phyloP scores from a whole-genome alignment of 1,139 yeast species.

The Saccharomycopsis hybrid region DNA sequence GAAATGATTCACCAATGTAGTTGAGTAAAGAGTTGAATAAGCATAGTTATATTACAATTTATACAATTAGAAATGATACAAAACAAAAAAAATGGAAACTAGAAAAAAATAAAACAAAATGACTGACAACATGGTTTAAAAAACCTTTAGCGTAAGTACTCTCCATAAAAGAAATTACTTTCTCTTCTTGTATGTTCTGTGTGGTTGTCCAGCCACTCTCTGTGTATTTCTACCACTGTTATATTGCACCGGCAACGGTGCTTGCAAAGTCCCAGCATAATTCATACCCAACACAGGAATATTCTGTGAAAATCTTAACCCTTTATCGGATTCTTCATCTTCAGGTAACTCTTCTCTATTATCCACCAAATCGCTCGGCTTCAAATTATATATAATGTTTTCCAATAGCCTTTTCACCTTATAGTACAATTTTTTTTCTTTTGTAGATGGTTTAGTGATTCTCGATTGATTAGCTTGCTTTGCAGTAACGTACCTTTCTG shows the following conservation, averaged over 20 bases:
- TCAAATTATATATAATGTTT: conserved; percentile 30
- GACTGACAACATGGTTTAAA: no score
- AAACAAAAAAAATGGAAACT: no score
- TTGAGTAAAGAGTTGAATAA: no score
- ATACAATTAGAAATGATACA: no score
- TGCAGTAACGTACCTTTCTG: conserved; percentile 16
- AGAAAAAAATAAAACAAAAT: no score
- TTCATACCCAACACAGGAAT: conserved; percentile 70
- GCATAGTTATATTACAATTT: no score
- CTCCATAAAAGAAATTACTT: no score
- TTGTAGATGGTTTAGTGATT: conserved; percentile 33
- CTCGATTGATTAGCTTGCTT: conserved; percentile 40
- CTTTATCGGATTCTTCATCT: conserved; percentile 20
- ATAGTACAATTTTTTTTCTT: conserved; percentile 45
- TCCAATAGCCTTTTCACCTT: conserved; percentile 45
- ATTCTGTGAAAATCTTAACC: conserved; percentile 34
- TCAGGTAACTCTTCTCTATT: neutral
- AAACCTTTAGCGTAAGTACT: no score
- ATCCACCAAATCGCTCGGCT: conserved; percentile 19
- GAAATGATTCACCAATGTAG: no score
- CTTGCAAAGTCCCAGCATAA: conserved; percentile 67
- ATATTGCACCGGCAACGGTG: conserved; percentile 18
- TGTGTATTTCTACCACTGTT: conserved; percentile 3
- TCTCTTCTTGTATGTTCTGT: conserved; percentile 18
- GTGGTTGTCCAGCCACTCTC: conserved; percentile 2